These are phyloP conservation scores for Strigomonas culicis DNA, from an alignment of 208 protist species.

Conservation along the genomic window DNA sequence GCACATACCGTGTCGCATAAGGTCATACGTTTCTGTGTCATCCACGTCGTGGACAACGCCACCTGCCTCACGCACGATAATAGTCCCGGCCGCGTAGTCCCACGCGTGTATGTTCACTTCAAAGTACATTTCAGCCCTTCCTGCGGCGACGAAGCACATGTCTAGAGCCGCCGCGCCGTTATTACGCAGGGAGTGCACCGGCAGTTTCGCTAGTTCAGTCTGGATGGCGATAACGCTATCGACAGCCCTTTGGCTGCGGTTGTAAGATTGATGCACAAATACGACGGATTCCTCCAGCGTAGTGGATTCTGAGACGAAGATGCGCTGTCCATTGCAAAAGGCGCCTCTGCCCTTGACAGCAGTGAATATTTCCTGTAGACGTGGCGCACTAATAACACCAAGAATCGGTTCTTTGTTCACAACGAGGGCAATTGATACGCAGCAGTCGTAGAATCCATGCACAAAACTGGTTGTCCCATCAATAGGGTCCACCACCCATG, in stretches of 20 bases:
- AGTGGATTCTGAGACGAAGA: slow-evolving; percentile 55
- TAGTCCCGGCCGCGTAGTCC: slow-evolving; percentile 73
- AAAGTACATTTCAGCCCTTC: slow-evolving; percentile 70
- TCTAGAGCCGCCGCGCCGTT: slow-evolving; percentile 71
- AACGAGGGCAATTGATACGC: slow-evolving; percentile 78
- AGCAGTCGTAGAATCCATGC: slow-evolving; percentile 84
- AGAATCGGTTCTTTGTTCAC: slow-evolving; percentile 69
- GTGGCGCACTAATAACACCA: slow-evolving; percentile 74
- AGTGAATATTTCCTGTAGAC: slow-evolving; percentile 75
- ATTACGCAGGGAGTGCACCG: slow-evolving; percentile 72
- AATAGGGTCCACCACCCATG: slow-evolving; percentile 85
- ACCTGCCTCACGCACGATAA: slow-evolving; percentile 86
- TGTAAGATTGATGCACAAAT: slow-evolving; percentile 55
- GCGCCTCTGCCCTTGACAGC: slow-evolving; percentile 76
- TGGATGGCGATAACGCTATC: slow-evolving; percentile 54
- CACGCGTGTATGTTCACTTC: slow-evolving; percentile 75
- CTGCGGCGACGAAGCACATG: slow-evolving; percentile 85
- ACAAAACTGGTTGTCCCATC: slow-evolving; percentile 79
- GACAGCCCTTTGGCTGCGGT: slow-evolving; percentile 44
- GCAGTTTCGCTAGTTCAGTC: slow-evolving; percentile 45
- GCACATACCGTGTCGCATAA: slow-evolving; percentile 56
- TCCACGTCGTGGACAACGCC: slow-evolving; percentile 87
- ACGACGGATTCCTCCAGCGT: slow-evolving; percentile 59
- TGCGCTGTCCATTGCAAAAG: slow-evolving; percentile 83
- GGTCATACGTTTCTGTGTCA: slow-evolving; percentile 45